Base-by-base conservation (phyloP, 805 yeast genomes). In the Cyberlindnera meyerae region DNA sequence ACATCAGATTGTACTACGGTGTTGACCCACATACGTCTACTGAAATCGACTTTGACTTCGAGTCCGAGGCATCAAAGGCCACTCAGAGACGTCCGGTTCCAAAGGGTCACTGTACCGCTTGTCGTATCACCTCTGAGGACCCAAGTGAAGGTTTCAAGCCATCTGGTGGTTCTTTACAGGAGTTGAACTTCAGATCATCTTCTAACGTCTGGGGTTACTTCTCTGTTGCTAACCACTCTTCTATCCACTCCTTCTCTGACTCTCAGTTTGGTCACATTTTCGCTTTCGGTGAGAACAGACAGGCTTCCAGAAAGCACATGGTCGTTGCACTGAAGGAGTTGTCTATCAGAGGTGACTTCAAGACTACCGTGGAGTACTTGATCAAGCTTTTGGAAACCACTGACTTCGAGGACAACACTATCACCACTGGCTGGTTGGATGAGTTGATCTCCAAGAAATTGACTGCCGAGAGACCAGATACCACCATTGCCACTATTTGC, bases 71-170 rank as follows among this genome's bases (percentile, higher is more conserved):
- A 39, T 72, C 94, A 18, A 68, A 77, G 47, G 73, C 77, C 50
- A 74, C 82, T 39, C 99, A 93, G 69, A 79, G 97, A 63, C 78
- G 77, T 52, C 99, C 99, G 25, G 75, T 72, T 50, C 98, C 99
- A 53, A 88, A 87, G 70, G 99, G 99, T 43, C 99, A 93, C 65
- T 85, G 96, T 65, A 93, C 97, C 32, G 98, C 98, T 35, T 90
- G 97, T 69, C 88, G 99, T 71, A 93, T 93, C 62, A 93, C 98
- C 24, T 86, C 96, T 11, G 99, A 93, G 66, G 99, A 93, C 66
- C 99, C 99, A 33, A 94, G 95, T 58, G 97, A 90, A 68, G 99
- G 98, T 33, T 93, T 93, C 76, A 93, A 93, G 65, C 99, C 99
- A 36, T 85, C 96, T 27, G 94, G 96, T 58, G 99, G 99, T 69